phyloP scores from a whole-genome alignment of 768 basidiomycete genomes.

The Pleurotus tuber-regium region DNA sequence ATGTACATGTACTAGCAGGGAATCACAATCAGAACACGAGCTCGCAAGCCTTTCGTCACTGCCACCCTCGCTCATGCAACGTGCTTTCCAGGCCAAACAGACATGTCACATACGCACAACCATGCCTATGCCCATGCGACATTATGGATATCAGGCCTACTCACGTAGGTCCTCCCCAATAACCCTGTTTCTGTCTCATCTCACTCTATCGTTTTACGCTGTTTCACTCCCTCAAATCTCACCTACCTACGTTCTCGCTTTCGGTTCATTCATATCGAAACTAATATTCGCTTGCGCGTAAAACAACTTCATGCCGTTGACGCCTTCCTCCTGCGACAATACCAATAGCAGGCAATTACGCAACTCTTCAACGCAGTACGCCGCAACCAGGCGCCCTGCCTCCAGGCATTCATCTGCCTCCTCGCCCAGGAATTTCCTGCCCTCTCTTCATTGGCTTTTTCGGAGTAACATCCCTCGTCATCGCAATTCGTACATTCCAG shows the following conservation, averaged over 20 bases:
- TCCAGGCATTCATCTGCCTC: constrained; percentile 6
- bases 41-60: background rate
- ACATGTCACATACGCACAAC: constrained; percentile 1
- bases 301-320: constrained; percentile 4
- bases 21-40: background rate
- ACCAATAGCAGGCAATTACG: constrained; percentile 2
- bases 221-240: background rate
- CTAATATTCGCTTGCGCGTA: constrained; percentile 8
- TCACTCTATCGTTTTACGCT: background rate
- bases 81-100: too few relatives aligned
- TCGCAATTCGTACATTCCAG: constrained; percentile 56
- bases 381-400: constrained; percentile 2
- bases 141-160: constrained; percentile 7
- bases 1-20: background rate
- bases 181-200: constrained; percentile 1
- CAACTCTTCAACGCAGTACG: background rate
- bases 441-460: constrained; percentile 70
- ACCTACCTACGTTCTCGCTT: background rate
- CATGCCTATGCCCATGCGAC: constrained; percentile 3
- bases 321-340: constrained; percentile 1
- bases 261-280: constrained; percentile 4
- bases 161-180: background rate
- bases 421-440: background rate
- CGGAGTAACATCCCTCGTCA: constrained; percentile 69
- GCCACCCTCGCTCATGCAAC: constrained; percentile 8